Base-by-base conservation (phyloP, 306 rosid species). In the Vicia faba region DNA sequence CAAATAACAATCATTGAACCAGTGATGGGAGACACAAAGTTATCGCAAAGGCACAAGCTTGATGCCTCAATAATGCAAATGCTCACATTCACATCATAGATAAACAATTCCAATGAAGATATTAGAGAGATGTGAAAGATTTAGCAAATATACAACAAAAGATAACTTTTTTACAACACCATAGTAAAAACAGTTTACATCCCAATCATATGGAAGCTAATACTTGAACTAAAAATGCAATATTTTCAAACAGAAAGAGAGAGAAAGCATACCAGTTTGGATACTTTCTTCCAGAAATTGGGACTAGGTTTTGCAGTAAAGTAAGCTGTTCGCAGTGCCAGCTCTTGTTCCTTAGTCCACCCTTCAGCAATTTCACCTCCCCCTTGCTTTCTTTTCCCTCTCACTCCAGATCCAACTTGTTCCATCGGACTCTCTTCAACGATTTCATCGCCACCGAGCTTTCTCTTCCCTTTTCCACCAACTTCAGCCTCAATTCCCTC, bases 271-370 rank as follows among this genome's bases (percentile, higher is more conserved):
- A 48, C 54, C 3, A 6, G 25, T 48, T 48, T 16, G 25, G 54
- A 2, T 7, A 45, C 7, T 45, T 14, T 45, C 20, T n/a, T 45
- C 51, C 98, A 92, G 84, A 92, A 92, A 64, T 81, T 71, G 9
- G 98, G 96, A 7, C 89, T 86, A 3, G 96, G 98, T 74, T 80
- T 89, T 29, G 86, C 84, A 39, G 74, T 60, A 20, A 84, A 51
- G 79, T 84, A 92, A 28, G 98, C 93, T 65, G 62, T 87, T 60
- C 72, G 84, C 76, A 92, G 54, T 5, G 87, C 93, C 57, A 65
- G 60, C 66, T 87, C 91, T 70, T 92, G 96, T 60, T 92, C 96
- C 66, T 72, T 79, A 12, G 89, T 84, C 98, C 98, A 92, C 55
- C 87, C 89, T 8, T 75, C 60, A 2, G 44, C 66, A n/a, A 41